Base-by-base conservation (phyloP, 1,284 basidiomycete species). In the Sphagnurus paluster region DNA sequence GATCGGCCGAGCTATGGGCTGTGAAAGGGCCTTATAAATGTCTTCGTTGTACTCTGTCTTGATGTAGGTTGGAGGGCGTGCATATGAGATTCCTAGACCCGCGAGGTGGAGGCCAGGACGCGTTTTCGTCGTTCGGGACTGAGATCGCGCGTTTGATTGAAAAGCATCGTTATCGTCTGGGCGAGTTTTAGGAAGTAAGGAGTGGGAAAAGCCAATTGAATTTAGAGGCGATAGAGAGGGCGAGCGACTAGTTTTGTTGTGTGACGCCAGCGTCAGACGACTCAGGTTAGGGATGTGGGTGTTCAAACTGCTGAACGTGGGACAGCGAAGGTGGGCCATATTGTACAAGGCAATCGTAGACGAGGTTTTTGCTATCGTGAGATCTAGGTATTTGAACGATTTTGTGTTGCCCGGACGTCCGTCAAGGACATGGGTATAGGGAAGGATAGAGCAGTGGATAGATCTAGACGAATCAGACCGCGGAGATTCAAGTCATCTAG, bases 61-160 rank as follows among this genome's bases (percentile, higher is more conserved):
- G 14, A 23, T 28, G 17, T 47, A 20, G 21, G 28, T 26, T 44
- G 49, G 13, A 33, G 20, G 30, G 47, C 41, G 20, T 49, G 49
- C 24, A 32, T 60, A 64, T 4, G 54, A 47, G 42, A 67, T 64
- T 19, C 64, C 65, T 41, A 67, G 55, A 8, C 64, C 64, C 45
- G 63, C 42, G 14, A 60, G 52, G 16, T 56, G 47, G 14, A 48
- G 42, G 32, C 47, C 13, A 44, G 46, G 42, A 32, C 44, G 39
- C 48, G 44, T 48, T 41, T 33, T 16, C 13, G 35, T 32, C 19
- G 36, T 29, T n/a, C n/a, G n/a, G n/a, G n/a, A n/a, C 20, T 38
- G 41, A 21, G 50, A 30, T 40, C 48, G 48, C 25, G 49, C 53
- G 39, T 68, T 68, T 21, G 65, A 67, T 49, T 67, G 66, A 42